These are phyloP conservation scores for Trichothecium roseum DNA, from an alignment of 2,329 filamentous ascomycete genomes.

Conservation along the genomic window DNA sequence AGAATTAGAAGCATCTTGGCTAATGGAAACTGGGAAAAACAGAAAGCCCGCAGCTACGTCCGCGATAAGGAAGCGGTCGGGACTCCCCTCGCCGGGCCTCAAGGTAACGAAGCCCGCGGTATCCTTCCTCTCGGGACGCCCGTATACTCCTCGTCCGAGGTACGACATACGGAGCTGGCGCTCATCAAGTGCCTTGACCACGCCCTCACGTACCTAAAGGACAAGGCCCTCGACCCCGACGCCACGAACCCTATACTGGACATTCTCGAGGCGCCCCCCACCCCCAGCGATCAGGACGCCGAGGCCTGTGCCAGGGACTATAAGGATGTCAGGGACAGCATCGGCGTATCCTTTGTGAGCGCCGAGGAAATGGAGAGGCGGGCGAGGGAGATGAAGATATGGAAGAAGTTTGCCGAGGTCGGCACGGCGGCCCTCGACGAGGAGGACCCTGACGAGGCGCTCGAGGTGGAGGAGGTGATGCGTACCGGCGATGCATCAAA, in stretches of 20 bases:
- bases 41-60: slow-evolving; percentile 53
- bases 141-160: slow-evolving; percentile 58
- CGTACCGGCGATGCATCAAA: too few species aligned
- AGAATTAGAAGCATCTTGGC: too few species aligned
- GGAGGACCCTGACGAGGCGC: slow-evolving; percentile 1
- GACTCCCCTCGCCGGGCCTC: slow-evolving; percentile 40
- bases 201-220: slow-evolving; percentile 52
- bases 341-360: slow-evolving; percentile 11
- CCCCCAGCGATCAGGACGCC: slow-evolving; percentile 1
- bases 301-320: slow-evolving; percentile 18
- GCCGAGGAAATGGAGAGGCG: slow-evolving; percentile 12
- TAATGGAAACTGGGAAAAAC: too few species aligned
- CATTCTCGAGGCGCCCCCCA: slow-evolving; percentile 8
- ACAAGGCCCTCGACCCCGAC: slow-evolving; percentile 31
- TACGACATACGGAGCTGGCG: slow-evolving; percentile 47
- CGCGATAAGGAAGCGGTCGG: slow-evolving; percentile 40
- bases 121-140: slow-evolving; percentile 49
- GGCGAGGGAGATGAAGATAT: slow-evolving; percentile 13
- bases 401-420: slow-evolving; percentile 16
- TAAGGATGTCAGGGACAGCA: slow-evolving; percentile 16
- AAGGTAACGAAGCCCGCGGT: slow-evolving; percentile 31
- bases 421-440: slow-evolving; percentile 14
- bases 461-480: background rate
- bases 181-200: slow-evolving; percentile 42
- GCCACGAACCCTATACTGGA: slow-evolving; percentile 30